Percentiles rank a stretch among this genome's conserved stretches.
Conservation (phyloP, 495 filamentous ascomycete genomes). For the Penicillium argentinense region DNA sequence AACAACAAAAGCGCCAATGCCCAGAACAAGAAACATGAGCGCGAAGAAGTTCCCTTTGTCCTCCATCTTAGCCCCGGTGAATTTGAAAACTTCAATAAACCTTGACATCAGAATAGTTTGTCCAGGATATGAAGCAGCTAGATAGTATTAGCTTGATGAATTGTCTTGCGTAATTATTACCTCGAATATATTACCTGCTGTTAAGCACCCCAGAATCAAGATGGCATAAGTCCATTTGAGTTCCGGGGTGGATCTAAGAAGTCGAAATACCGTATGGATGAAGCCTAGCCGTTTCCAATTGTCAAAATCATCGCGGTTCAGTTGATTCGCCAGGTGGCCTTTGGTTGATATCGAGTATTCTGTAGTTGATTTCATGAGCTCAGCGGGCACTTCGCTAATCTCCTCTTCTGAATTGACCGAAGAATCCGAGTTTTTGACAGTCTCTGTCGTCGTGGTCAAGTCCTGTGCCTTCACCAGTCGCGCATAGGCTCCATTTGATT, state of each 20-base stretch:
- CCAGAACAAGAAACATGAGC: conserved; percentile 61
- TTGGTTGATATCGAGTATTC: neutral
- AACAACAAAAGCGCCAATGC: conserved; percentile 44
- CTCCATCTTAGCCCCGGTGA: conserved; percentile 16
- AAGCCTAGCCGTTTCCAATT: conserved; percentile 16
- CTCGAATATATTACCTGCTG: neutral
- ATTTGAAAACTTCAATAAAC: conserved; percentile 32
- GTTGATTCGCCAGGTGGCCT: neutral
- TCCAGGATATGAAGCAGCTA: conserved; percentile 26
- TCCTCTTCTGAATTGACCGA: neutral
- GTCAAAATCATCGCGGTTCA: conserved; percentile 15
- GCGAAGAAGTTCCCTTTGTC: conserved; percentile 53
- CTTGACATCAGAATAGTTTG: conserved; percentile 27
- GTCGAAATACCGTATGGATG: conserved; percentile 1
- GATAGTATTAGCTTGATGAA: neutral
- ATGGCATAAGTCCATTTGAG: conserved; percentile 8
- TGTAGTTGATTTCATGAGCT: conserved; percentile 1
- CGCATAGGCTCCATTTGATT: conserved; percentile 55
- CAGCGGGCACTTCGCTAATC: neutral
- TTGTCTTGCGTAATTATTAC: neutral
- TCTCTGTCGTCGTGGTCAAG: conserved; percentile 35
- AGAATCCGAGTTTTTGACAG: neutral
- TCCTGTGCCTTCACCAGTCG: conserved; percentile 68
- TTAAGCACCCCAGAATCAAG: conserved; percentile 5
- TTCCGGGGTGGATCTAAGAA: conserved; percentile 13